Evolutionary conservation across 371 early-diverging fungal genomes (phyloP), one percentile per base, ranked within the genome.

Genomic region (Mortierella sp.): DNA sequence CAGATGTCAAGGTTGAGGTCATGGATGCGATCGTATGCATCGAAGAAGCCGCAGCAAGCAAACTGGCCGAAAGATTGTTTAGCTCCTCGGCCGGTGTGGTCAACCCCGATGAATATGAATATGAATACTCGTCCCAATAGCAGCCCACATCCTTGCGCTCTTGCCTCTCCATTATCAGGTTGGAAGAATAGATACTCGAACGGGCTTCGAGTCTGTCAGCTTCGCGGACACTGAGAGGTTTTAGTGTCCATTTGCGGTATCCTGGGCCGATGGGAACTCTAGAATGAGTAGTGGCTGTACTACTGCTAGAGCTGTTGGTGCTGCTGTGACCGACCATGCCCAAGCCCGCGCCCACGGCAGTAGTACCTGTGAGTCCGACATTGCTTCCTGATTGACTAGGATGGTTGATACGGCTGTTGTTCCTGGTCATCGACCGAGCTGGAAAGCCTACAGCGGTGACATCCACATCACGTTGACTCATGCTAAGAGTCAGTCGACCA

Each of bases 181-280:
- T 75, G 5, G 64, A 75, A 7, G 56, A 60, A 34, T 60, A 69
- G 17, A 75, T 42, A 11, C 52, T 60, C 17, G 70, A 75, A 6
- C 76, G 64, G 14, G 76, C 76, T 44, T 75, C 76, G 0, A 75
- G 57, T 14, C 70, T 31, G 37, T 75, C 76, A 6, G 76, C 76
- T 21, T 75, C 76, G 4, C 76, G 76, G 2, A 75, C 76, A 28
- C 64, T 69, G 53, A 75, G 57, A 1, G 76, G 76, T 30, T 75
- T 75, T 6, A 75, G 50, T n/a, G 70, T 75, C 76, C 76, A 75
- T 28, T 75, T 75, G 17, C 76, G 58, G n/a, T 75, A 75, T 14
- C 76, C 76, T 15, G 76, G 76, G 0, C 76, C 76, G 3, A 75
- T 41, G 30, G 70, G 70, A 0, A 69, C 65, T 21, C 56, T 64